Evolutionary conservation across 345 rosid species (phyloP), one percentile per base, ranked within the genome.

Genomic region (Syzygium grande): DNA sequence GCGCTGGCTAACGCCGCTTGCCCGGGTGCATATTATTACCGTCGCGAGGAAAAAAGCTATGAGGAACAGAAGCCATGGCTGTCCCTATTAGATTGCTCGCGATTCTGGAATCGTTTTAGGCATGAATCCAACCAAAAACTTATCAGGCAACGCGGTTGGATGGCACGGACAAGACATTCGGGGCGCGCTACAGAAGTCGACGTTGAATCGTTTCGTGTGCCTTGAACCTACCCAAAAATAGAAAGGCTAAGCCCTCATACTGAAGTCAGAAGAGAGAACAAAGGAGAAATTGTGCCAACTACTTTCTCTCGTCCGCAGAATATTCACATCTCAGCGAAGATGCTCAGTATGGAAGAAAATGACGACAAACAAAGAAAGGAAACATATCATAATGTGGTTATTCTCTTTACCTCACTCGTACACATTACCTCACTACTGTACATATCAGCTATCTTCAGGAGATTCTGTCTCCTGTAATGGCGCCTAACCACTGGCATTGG

Each of bases 401-500:
- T 73, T 7, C 14, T 34, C 80, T 73, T 34, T 34, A 19, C 41
- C 46, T 73, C 25, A 73, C 23, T 2, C 49, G 5, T 34, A 34
- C 46, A 9, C 80, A 19, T 84, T 52, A 17, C 49, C 86, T 52
- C 55, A 3, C 55, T 84, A 29, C 22, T 25, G 38, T 25, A 84
- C 55, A 51, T 84, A 84, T n/a, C 30, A 13, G 3, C 38, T 2
- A n/a, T 29, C 41, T 52, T 29, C 8, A 19, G 41, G 53, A 5
- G 15, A 84, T 51, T 5, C 8, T 14, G 86, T 85, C 86, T 23
- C 46, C 17, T 23, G 23, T 16, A 21, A 30, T 30, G 27, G 86
- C 56, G 43, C 54, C 88, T 84, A 91, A 80, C 73, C 73, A 58
- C 91, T 93, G 16, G 88, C 6, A 79, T 49, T 84, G 61, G 91